Conservation (phyloP, 129 eudicot species). For the Escallonia rubra region DNA sequence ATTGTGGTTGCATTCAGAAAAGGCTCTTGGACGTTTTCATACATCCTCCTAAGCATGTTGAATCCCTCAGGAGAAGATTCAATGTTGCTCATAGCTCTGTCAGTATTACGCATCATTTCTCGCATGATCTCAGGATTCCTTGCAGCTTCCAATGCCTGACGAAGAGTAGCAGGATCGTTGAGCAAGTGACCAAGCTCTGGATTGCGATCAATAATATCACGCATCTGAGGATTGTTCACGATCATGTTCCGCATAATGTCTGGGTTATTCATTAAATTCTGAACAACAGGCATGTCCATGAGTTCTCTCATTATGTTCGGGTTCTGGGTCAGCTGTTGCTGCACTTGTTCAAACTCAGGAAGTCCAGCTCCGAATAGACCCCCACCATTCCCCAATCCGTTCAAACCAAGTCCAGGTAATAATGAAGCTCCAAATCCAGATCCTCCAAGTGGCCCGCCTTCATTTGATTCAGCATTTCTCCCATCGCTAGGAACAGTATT, state of each 20-base stretch:
- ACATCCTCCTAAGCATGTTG: slow-evolving; percentile 92
- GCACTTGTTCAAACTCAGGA: slow-evolving; percentile 76
- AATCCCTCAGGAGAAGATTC: slow-evolving; percentile 97
- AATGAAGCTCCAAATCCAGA: slow-evolving; percentile 46
- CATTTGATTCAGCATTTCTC: slow-evolving; percentile 32
- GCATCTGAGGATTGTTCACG: slow-evolving; percentile 90
- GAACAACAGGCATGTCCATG: slow-evolving; percentile 77
- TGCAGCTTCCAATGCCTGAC: slow-evolving; percentile 86
- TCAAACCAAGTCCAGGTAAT: slow-evolving; percentile 67
- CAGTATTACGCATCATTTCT: slow-evolving; percentile 94
- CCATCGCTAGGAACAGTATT: slow-evolving; percentile 26
- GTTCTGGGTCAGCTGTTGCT: slow-evolving; percentile 74
- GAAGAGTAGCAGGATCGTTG: slow-evolving; percentile 76
- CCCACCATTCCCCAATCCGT: slow-evolving; percentile 55
- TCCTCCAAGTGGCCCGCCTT: slow-evolving; percentile 31
- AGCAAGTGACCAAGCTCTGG: slow-evolving; percentile 93
- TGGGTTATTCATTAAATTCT: slow-evolving; percentile 73
- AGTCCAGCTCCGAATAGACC: slow-evolving; percentile 72
- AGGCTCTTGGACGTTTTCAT: slow-evolving; percentile 91
- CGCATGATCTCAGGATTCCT: slow-evolving; percentile 89
- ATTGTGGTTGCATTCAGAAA: slow-evolving; percentile 71
- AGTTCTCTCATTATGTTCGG: slow-evolving; percentile 91
- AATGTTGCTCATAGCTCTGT: slow-evolving; percentile 91
- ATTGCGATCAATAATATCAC: slow-evolving; percentile 84
- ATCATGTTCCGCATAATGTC: slow-evolving; percentile 76